Evolutionary conservation across 1,284 basidiomycete species (phyloP).

Genomic region (Xerocomus nothofagi): DNA sequence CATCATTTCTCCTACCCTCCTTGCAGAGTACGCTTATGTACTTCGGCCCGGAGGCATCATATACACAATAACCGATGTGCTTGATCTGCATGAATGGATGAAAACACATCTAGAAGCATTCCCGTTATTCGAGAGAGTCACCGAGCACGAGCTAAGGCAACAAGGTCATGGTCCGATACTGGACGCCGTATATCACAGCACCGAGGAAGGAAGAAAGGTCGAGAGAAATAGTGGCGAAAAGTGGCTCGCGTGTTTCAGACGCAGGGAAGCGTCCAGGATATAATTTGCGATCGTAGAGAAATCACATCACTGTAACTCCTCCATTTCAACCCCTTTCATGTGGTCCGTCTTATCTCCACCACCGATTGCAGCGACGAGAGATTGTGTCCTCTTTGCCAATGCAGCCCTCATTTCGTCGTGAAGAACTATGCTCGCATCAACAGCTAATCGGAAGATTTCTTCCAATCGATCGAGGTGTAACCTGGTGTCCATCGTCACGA

Average conservation of each 20-base stretch:
- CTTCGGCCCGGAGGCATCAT: slow-evolving; percentile 90
- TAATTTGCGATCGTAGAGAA: slow-evolving; percentile 6
- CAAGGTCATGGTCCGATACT: slow-evolving; percentile 75
- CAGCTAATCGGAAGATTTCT: slow-evolving; percentile 80
- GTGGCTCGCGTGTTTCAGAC: slow-evolving; percentile 82
- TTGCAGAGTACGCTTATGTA: slow-evolving; percentile 94
- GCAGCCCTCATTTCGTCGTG: slow-evolving; percentile 84
- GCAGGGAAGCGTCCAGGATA: slow-evolving; percentile 47
- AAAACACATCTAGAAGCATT: slow-evolving; percentile 81
- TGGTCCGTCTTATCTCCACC: slow-evolving; percentile 29
- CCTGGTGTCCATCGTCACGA: slow-evolving; percentile 93
- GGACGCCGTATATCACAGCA: slow-evolving; percentile 80
- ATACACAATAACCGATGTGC: slow-evolving; percentile 98
- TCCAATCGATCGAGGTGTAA: slow-evolving; percentile 91
- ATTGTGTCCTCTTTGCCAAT: slow-evolving; percentile 64
- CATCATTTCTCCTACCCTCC: slow-evolving; percentile 92
- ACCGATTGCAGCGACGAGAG: slow-evolving; percentile 53
- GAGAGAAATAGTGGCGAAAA: slow-evolving; percentile 90
- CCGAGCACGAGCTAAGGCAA: slow-evolving; percentile 69
- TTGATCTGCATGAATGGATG: slow-evolving; percentile 97
- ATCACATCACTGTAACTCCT: slow-evolving; percentile 33
- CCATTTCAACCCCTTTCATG: slow-evolving; percentile 32
- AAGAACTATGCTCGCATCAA: slow-evolving; percentile 76
- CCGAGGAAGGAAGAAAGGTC: slow-evolving; percentile 97
- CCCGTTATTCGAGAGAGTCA: slow-evolving; percentile 83